Evolutionary conservation across 2,329 filamentous ascomycete species (phyloP).

Genomic region (Cladorrhinum sp.): DNA sequence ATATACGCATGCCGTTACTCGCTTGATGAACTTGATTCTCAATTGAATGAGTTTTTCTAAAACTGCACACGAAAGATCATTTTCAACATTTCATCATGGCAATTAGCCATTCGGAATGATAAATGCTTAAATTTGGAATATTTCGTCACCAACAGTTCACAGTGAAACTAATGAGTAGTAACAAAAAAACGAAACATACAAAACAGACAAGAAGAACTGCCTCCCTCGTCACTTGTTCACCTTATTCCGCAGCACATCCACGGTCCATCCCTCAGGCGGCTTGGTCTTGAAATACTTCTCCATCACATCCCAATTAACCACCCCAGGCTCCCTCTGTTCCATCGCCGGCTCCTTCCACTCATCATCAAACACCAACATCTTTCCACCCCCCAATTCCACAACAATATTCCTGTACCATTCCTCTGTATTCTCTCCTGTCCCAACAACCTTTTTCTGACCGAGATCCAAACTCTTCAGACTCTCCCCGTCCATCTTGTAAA

Average conservation of each 20-base stretch:
- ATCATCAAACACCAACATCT: slow-evolving; percentile 16
- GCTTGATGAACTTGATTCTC: too few species aligned
- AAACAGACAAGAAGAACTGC: too few species aligned
- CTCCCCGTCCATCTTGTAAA: background rate
- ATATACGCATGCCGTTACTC: too few species aligned
- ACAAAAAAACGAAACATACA: too few species aligned
- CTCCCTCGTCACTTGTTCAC: background rate
- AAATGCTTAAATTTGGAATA: too few species aligned
- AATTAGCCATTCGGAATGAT: too few species aligned
- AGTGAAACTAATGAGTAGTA: too few species aligned
- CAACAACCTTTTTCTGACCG: background rate
- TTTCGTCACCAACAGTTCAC: too few species aligned
- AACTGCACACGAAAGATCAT: too few species aligned
- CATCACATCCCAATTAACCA: slow-evolving; percentile 19
- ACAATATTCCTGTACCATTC: slow-evolving; percentile 4
- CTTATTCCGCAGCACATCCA: slow-evolving; percentile 1
- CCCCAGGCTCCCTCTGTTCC: slow-evolving; percentile 9
- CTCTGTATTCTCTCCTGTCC: background rate
- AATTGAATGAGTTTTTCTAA: too few species aligned
- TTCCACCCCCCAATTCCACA: background rate
- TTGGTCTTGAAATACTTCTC: slow-evolving; percentile 16
- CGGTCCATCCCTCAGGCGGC: slow-evolving; percentile 11
- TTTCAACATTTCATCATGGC: too few species aligned
- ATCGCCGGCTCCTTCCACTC: slow-evolving; percentile 13
- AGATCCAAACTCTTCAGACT: background rate